phyloP scores from a whole-genome alignment of 495 filamentous ascomycete genomes.

The Wilcoxina mikolae region DNA sequence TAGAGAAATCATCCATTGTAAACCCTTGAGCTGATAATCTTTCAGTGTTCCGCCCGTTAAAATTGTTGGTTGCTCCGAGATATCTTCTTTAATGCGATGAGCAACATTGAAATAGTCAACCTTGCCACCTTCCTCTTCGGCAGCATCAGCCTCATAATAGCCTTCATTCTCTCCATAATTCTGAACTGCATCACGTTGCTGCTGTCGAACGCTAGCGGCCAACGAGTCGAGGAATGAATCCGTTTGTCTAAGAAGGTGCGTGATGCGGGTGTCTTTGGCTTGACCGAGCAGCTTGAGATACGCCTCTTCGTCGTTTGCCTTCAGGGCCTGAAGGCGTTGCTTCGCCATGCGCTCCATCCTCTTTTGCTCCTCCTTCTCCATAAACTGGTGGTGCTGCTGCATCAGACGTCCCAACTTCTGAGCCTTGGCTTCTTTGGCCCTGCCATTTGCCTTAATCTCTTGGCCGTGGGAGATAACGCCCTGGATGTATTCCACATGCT shows the following conservation, averaged over 20 bases:
- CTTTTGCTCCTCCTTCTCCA: conserved; percentile 98
- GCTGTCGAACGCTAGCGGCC: conserved; percentile 75
- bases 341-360: conserved; percentile 92
- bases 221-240: conserved; percentile 95
- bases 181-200: conserved; percentile 69
- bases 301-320: conserved; percentile 96
- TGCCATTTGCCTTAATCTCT: conserved; percentile 47
- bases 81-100: conserved; percentile 84
- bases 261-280: conserved; percentile 97
- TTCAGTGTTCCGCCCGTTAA: conserved; percentile 85
- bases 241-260: conserved; percentile 86
- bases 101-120: conserved; percentile 98
- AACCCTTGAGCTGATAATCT: conserved; percentile 93
- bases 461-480: conserved; percentile 52
- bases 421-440: conserved; percentile 40
- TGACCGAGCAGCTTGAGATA: conserved; percentile 94
- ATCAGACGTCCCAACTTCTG: conserved; percentile 80
- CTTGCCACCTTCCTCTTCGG: conserved; percentile 52
- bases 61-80: conserved; percentile 64
- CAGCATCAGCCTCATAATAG: conserved; percentile 43
- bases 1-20: conserved; percentile 98
- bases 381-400: conserved; percentile 75
- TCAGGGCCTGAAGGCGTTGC: conserved; percentile 96
- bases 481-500: conserved; percentile 75
- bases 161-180: conserved; percentile 56